Percentiles rank a stretch among this genome's conserved stretches.
Conservation (phyloP, 306 rosid genomes). For the cucumber (Cucumis sativus) region DNA sequence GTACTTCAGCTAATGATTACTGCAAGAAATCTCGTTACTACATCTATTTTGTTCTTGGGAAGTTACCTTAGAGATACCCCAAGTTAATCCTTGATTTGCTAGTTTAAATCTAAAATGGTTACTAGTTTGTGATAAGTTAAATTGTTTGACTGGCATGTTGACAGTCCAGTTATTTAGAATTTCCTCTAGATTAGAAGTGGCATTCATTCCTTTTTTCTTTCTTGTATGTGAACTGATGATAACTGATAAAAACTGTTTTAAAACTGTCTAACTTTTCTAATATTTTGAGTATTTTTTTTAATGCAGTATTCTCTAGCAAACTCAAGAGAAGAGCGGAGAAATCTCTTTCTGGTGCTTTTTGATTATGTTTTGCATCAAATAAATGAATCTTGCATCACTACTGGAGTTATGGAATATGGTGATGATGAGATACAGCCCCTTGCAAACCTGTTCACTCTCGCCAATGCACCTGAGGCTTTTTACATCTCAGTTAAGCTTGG, state of each 20-base stretch:
- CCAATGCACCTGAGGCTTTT: constrained; percentile 88
- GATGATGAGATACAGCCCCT: constrained; percentile 94
- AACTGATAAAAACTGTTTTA: not conserved
- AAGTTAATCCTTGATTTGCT: not conserved
- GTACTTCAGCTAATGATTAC: not conserved
- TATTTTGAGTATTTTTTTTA: constrained; percentile 2
- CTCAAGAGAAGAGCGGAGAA: constrained; percentile 81
- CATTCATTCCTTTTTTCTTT: not conserved
- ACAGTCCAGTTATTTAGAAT: not conserved
- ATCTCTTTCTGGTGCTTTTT: constrained; percentile 79
- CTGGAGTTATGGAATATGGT: constrained; percentile 63
- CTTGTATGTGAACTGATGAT: not conserved
- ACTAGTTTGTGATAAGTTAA: not conserved
- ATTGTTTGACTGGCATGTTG: not conserved
- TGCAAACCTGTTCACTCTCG: constrained; percentile 66
- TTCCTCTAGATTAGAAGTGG: not conserved
- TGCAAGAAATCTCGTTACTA: not conserved
- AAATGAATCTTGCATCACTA: constrained; percentile 55
- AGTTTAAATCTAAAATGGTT: not conserved
- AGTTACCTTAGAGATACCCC: not conserved
- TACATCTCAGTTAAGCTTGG: constrained; percentile 91
- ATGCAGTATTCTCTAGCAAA: constrained; percentile 87
- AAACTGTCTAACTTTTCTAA: not conserved
- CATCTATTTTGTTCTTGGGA: not conserved
- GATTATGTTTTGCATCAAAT: constrained; percentile 83